phyloP scores from a whole-genome alignment of 768 basidiomycete genomes.

The Russula olivacea region DNA sequence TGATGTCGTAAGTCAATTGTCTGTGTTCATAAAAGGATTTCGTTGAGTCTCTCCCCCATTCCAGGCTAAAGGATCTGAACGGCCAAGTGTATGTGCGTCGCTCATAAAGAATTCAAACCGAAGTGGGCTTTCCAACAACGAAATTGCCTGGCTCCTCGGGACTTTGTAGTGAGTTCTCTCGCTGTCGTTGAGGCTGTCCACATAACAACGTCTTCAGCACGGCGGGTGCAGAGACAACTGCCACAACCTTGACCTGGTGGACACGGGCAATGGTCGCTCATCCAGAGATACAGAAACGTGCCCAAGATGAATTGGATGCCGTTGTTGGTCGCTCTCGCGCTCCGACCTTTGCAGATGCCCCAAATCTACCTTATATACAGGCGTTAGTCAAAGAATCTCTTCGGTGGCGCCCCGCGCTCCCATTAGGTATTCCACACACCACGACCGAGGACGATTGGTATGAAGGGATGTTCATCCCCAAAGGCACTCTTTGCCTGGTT shows the following conservation, averaged over 20 bases:
- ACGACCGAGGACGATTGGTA: conserved; percentile 29
- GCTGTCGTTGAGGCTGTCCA: background rate
- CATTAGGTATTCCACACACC: conserved; percentile 1
- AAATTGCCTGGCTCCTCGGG: conserved; percentile 22
- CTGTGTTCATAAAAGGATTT: no score
- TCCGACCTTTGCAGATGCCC: conserved; percentile 6
- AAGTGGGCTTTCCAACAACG: conserved; percentile 16
- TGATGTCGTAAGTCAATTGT: conserved; percentile 12
- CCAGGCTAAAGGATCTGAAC: conserved; percentile 7
- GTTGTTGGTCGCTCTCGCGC: conserved; percentile 10
- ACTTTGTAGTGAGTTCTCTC: conserved; percentile 14
- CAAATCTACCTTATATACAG: conserved; percentile 1
- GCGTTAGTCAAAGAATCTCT: conserved; percentile 12
- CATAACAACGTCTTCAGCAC: background rate
- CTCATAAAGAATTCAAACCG: conserved; percentile 12
- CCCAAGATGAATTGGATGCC: conserved; percentile 10
- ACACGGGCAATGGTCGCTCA: conserved; percentile 21
- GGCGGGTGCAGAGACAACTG: conserved; percentile 11
- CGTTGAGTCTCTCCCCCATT: background rate
- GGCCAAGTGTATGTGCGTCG: conserved; percentile 5
- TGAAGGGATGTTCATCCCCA: conserved; percentile 32
- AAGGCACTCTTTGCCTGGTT: conserved; percentile 31
- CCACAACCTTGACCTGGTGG: conserved; percentile 13
- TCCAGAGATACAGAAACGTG: conserved; percentile 16
- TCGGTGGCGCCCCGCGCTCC: conserved; percentile 11